Base-by-base conservation (phyloP, 2,329 filamentous ascomycete species). In the Tolypocladium capitatum region DNA sequence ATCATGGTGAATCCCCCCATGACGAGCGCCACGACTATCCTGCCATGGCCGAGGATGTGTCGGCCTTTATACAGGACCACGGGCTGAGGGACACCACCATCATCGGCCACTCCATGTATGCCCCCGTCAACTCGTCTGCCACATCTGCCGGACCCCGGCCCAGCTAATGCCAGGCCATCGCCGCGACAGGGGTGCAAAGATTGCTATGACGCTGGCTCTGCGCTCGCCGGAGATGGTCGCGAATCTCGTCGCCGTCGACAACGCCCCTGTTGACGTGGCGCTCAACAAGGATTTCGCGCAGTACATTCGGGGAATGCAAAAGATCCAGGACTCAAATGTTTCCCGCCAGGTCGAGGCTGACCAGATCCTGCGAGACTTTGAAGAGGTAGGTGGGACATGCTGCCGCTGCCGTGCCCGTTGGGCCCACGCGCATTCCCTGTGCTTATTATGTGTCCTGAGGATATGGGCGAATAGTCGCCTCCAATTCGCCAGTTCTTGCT, bases 21-120 rank as follows among this genome's bases (percentile, higher is more conserved):
- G 65, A 80, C 46, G 68, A 72, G 1, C 72, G 71, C 1, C 92
- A 97, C 64, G 83, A 91, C 68, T 97, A 97, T 64, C 64, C 68
- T 1, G 75, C 80, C 41, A 89, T 97, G 77, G 87, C 91, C 5
- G 77, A 82, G 54, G 91, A 97, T 58, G 81, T 96, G 11, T 79
- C 83, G 47, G 72, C 75, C 41, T 97, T 97, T 63, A 83, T 97
- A 48, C 57, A 73, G 5, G 69, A 84, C 47, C 83, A 94, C 63
- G 70, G 73, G 4, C 68, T 96, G n/a, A 69, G 75, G 41, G 70
- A 84, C 28, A 73, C 83, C 2, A 88, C 85, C 0, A 68, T 97
- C 28, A 92, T 97, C 58, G 91, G 91, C 0, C 92, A 97, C 67
- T 95, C 88, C 1, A 97, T 97, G 91, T 86, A 66, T 58, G 75